Base-by-base conservation (phyloP, 2,329 filamentous ascomycete genomes). In the Colletotrichum tropicicola region DNA sequence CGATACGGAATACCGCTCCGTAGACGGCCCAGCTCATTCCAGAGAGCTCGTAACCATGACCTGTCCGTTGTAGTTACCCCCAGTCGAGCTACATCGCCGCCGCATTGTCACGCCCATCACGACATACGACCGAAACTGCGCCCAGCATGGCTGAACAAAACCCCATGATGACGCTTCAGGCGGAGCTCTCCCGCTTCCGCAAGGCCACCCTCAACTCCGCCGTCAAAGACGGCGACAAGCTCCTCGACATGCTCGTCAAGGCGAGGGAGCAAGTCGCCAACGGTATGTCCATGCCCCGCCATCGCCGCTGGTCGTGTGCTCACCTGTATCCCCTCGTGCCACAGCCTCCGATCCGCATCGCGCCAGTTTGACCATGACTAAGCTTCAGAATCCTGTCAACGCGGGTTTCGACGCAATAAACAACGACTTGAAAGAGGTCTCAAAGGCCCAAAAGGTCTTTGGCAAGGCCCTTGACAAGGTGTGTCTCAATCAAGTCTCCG, bases 381-480 rank as follows among this genome's bases (percentile, higher is more conserved):
- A 91, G 74, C 86, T 98, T 17, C 94, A 98, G 75, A 94, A 92
- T 68, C 92, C 94, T 0, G 84, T 97, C 60, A 96, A 94, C 73
- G 84, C 90, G 54, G 89, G 90, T 1, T 91, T 98, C 66, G 93
- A 97, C 39, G 85, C 87, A 35, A 89, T 97, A 39, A 95, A 91
- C 70, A 89, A 91, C 56, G 90, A 93, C 72, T 80, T 98, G 52
- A 96, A 93, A 76, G 92, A 93, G 59, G 90, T 96, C 3, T 91
- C 97, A 71, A 91, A 91, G 68, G 90, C 91, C 2, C 90, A 97
- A 62, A 93, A 91, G 75, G 91, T 91, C 69, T 97, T 97, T 77
- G 90, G 90, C 70, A 97, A 94, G 75, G 89, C 92, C 6, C 82
- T 99, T 28, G 93, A 97, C 76, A 93, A 91, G 83, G 92, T 92